phyloP scores from a whole-genome alignment of 2,329 filamentous ascomycete species.

The Fusarium robinianum region DNA sequence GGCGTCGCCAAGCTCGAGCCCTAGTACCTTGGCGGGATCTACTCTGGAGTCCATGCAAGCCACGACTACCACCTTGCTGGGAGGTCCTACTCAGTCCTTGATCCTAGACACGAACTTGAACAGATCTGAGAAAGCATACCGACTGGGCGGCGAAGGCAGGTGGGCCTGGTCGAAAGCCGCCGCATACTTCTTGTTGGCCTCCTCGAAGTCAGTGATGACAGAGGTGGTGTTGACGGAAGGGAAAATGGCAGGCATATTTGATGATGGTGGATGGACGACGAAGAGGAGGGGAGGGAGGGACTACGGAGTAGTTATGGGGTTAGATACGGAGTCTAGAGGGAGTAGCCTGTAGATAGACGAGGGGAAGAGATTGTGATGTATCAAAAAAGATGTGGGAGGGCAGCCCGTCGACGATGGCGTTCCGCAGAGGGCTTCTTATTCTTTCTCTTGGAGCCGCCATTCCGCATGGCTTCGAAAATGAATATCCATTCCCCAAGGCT shows the following conservation, averaged over 20 bases:
- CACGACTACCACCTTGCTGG: slow-evolving; percentile 50
- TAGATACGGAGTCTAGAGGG: too few species aligned
- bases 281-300: slow-evolving; percentile 6
- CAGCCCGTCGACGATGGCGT: too few species aligned
- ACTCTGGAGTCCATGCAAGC: slow-evolving; percentile 84
- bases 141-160: slow-evolving; percentile 30
- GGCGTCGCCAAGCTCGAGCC: slow-evolving; percentile 69
- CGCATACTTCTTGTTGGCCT: slow-evolving; percentile 31
- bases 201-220: slow-evolving; percentile 28
- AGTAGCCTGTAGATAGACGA: too few species aligned
- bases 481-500: slow-evolving; percentile 1
- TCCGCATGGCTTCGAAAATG: background rate
- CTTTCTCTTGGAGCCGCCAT: background rate
- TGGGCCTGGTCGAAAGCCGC: slow-evolving; percentile 27
- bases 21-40: slow-evolving; percentile 68
- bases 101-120: slow-evolving; percentile 13
- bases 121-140: slow-evolving; percentile 19
- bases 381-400: too few species aligned
- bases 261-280: background rate
- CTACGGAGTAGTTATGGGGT: slow-evolving; percentile 1
- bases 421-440: too few species aligned
- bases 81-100: slow-evolving; percentile 14
- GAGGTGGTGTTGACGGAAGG: slow-evolving; percentile 5
- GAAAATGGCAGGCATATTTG: slow-evolving; percentile 16
- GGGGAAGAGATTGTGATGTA: too few species aligned